Conservation (phyloP, 768 basidiomycete genomes). For the Punctularia strigosozonata region DNA sequence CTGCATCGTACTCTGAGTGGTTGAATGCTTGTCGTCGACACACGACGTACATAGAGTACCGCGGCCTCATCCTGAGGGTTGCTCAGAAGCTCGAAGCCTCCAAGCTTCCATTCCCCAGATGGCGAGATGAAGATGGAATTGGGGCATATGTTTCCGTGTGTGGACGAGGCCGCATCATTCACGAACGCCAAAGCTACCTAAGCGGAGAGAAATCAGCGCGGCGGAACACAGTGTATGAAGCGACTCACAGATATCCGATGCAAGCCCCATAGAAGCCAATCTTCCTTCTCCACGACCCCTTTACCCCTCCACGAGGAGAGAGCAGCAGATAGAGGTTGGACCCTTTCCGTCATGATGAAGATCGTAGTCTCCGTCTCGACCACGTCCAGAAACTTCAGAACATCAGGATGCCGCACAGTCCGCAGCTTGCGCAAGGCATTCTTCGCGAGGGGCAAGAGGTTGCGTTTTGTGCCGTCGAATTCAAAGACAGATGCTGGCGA, state of each 20-base stretch:
- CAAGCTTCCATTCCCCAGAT: constrained; percentile 94
- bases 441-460: constrained; percentile 63
- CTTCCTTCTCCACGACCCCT: constrained; percentile 55
- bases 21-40: constrained; percentile 7
- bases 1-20: constrained; percentile 26
- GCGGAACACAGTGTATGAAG: constrained; percentile 1
- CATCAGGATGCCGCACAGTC: constrained; percentile 88
- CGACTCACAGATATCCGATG: constrained; percentile 74
- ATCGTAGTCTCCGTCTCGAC: constrained; percentile 81
- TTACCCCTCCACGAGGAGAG: constrained; percentile 55
- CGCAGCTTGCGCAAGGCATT: constrained; percentile 87
- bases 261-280: constrained; percentile 91
- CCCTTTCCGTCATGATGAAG: constrained; percentile 91
- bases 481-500: constrained; percentile 83
- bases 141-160: constrained; percentile 71
- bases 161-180: constrained; percentile 72
- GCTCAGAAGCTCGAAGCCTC: constrained; percentile 87
- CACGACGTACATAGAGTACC: constrained; percentile 64
- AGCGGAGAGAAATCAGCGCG: constrained; percentile 2
- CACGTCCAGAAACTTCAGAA: constrained; percentile 90
- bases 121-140: constrained; percentile 82
- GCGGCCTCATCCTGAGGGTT: constrained; percentile 69
- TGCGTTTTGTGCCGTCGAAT: constrained; percentile 64
- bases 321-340: constrained; percentile 57
- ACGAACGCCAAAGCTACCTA: constrained; percentile 86